Evolutionary conservation across 768 basidiomycete species (phyloP).

Genomic region (Russula lepida): DNA sequence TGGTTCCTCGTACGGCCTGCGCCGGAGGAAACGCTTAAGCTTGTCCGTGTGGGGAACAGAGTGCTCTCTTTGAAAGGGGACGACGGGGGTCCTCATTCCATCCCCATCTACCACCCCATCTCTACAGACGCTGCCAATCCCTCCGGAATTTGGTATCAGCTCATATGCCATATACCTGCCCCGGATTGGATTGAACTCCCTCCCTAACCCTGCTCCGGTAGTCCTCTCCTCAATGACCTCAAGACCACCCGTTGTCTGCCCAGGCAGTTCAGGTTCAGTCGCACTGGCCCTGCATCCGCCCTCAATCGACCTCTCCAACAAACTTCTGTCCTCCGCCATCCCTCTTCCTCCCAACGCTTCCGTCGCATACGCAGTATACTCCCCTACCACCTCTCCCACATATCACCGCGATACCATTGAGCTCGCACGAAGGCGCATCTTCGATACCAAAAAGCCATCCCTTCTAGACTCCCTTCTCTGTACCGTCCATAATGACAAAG

Average conservation of each 20-base stretch:
- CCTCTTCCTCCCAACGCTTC: constrained; percentile 35
- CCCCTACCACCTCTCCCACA: constrained; percentile 25
- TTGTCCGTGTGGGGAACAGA: background rate
- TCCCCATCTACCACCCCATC: too few relatives aligned
- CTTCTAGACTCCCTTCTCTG: constrained; percentile 46
- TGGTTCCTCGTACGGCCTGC: background rate
- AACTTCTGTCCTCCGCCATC: constrained; percentile 41
- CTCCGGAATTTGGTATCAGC: background rate
- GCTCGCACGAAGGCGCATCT: constrained; percentile 42
- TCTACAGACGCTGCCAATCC: background rate
- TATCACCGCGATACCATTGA: constrained; percentile 42
- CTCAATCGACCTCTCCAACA: constrained; percentile 31
- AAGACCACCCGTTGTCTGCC: constrained; percentile 22
- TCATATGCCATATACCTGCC: constrained; percentile 7
- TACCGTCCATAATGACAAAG: constrained; percentile 39
- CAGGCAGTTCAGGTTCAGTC: constrained; percentile 28
- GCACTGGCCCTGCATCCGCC: constrained; percentile 27
- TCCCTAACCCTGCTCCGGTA: background rate
- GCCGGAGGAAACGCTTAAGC: background rate
- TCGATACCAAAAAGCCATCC: constrained; percentile 32
- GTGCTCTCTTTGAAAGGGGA: background rate
- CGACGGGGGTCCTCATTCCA: background rate
- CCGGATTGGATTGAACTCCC: background rate
- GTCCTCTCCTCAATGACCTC: constrained; percentile 23
- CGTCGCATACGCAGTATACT: constrained; percentile 41